These are phyloP conservation scores for Umbelopsis isabellina DNA, from an alignment of 192 early-diverging fungal genomes.

Conservation along the genomic window DNA sequence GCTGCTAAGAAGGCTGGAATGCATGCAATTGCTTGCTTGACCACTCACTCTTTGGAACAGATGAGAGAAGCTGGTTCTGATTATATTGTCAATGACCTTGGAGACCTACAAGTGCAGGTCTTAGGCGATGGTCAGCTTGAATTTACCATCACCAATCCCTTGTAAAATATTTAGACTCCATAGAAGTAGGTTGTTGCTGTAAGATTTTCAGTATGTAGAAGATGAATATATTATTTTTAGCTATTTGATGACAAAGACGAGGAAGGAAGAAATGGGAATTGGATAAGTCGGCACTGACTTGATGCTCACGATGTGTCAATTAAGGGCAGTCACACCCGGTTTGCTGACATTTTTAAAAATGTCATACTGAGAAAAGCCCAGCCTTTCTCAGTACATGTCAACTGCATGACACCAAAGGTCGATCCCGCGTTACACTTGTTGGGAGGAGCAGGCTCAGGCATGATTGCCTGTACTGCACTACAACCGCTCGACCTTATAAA, in stretches of 20 bases:
- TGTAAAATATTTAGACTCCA: not conserved
- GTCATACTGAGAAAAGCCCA: not conserved
- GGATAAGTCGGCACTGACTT: not conserved
- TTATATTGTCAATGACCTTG: constrained; percentile 43
- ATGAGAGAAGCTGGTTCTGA: constrained; percentile 47
- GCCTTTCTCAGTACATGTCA: not conserved
- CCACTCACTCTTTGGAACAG: constrained; percentile 47
- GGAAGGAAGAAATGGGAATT: not conserved
- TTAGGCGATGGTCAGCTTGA: constrained; percentile 43
- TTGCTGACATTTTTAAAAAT: constrained; percentile 3
- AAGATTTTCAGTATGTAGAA: too few species aligned
- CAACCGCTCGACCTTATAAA: constrained; percentile 92
- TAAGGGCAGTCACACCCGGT: constrained; percentile 5
- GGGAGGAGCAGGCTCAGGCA: constrained; percentile 78
- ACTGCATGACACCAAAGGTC: constrained; percentile 4
- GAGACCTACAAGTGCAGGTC: constrained; percentile 39
- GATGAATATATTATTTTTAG: too few species aligned
- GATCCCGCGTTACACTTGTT: constrained; percentile 63
- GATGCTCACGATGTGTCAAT: not conserved
- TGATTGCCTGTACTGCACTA: constrained; percentile 75
- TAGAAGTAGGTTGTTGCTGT: too few species aligned
- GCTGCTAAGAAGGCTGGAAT: constrained; percentile 47
- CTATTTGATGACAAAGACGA: too few species aligned
- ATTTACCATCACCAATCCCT: constrained; percentile 21
- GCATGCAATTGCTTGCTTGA: constrained; percentile 40